Percentiles rank a stretch among this genome's conserved stretches.
phyloP scores from a whole-genome alignment of 495 filamentous ascomycete genomes.

The Penicillium maclennaniae region DNA sequence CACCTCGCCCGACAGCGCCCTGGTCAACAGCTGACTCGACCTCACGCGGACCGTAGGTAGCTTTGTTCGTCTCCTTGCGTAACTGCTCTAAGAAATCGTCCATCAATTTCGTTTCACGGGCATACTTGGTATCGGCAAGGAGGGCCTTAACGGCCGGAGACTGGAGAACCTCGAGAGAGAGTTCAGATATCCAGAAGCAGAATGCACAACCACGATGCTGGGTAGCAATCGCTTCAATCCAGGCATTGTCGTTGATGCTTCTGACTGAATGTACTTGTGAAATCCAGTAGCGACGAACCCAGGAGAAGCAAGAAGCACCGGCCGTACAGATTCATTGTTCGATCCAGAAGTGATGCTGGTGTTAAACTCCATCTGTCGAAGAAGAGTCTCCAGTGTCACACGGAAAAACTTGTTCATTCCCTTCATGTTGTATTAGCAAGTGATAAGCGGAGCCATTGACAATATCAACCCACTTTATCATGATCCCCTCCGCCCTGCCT shows the following conservation, averaged over 20 bases:
- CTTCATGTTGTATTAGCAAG: not conserved
- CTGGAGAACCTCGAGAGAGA: conserved; percentile 77
- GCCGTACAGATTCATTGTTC: conserved; percentile 45
- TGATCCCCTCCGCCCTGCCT: conserved; percentile 58
- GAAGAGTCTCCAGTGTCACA: conserved; percentile 68
- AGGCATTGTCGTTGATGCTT: conserved; percentile 53
- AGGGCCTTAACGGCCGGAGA: conserved; percentile 69
- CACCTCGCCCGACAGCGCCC: conserved; percentile 83
- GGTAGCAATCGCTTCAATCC: conserved; percentile 63
- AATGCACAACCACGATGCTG: conserved; percentile 74
- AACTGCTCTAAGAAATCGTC: conserved; percentile 78
- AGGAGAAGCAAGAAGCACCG: conserved; percentile 83
- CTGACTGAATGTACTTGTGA: conserved; percentile 70
- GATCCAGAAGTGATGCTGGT: conserved; percentile 38
- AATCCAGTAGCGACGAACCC: conserved; percentile 83
- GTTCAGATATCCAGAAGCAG: conserved; percentile 79
- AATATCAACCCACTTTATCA: conserved; percentile 50
- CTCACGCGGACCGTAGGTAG: conserved; percentile 86
- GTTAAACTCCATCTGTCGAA: conserved; percentile 73
- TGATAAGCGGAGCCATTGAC: not conserved
- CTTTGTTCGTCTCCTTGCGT: conserved; percentile 80
- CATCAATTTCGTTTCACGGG: conserved; percentile 78
- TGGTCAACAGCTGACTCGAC: conserved; percentile 83
- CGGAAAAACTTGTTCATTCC: conserved; percentile 78
- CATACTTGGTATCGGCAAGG: conserved; percentile 81